Evolutionary conservation across 805 yeast genomes (phyloP), one percentile per base, ranked within the genome.

Genomic region (Lachancea thermotolerans): DNA sequence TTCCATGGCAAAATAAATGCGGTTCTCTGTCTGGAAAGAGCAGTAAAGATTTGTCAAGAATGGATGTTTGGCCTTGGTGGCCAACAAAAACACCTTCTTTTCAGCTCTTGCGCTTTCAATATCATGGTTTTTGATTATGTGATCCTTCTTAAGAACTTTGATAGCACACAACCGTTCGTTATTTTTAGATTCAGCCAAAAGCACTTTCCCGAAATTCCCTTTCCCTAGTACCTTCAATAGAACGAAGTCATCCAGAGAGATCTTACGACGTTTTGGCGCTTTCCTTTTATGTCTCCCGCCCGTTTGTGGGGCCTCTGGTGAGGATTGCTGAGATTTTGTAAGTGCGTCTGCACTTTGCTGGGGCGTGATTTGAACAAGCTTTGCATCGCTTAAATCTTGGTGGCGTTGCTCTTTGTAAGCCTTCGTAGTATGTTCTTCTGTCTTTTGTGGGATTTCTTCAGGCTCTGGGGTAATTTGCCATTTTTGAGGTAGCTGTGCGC

Each of bases 1-100:
- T 65, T 93, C 98, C 99, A 93, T 93, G 12, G 95, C 99, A 69
- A 93, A 93, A 65, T 93, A 93, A 35, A 93, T 85, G 61, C 99
- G 79, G 62, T 95, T 93, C 55, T 93, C 99, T 0, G 99, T 93
- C 68, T 93, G 99, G 76, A 93, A 93, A 58, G 97, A 90, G 60
- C 96, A 93, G 62, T 82, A 91, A 50, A 93, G 71, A 57, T 89
- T 89, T 55, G 93, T 75, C 61, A 93, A 73, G 68, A 93, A 93
- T 35, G 99, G 99, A 70, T 93, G 97, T 54, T 78, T 79, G 48
- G 89, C 91, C 53, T 80, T 79, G 59, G 90, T 93, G 10, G 95
- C 95, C 55, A 79, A 64, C 50, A 79, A 60, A 57, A 93, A 91
- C 5, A 93, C 99, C 37, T 95, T 76, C 70, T 93, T 95, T 63